A percentile compares a stretch with the other conserved stretches of the same genome.
Conservation (phyloP, 768 basidiomycete species). For the Cystoderma amianthinum region DNA sequence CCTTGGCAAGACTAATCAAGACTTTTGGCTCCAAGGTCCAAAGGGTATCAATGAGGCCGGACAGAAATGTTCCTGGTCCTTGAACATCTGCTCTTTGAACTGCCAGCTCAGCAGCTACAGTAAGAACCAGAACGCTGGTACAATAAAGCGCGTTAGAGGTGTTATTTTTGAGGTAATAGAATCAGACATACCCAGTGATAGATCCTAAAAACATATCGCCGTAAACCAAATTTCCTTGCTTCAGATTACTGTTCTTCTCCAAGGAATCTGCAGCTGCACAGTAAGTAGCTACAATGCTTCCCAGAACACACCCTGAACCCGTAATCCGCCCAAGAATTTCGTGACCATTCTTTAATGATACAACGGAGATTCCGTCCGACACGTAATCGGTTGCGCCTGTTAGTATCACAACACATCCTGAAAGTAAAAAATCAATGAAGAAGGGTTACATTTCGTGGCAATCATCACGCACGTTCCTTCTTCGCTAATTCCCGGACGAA, state of each 20-base stretch:
- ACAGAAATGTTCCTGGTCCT: conserved; percentile 61
- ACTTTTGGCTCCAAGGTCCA: conserved; percentile 26
- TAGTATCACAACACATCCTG: conserved; percentile 76
- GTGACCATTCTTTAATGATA: conserved; percentile 73
- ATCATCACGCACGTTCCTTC: conserved; percentile 55
- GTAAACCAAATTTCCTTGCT: conserved; percentile 43
- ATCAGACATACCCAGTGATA: conserved; percentile 63
- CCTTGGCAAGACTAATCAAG: conserved; percentile 21
- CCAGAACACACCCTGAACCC: conserved; percentile 84
- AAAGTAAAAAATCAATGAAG: neutral
- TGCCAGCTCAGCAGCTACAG: conserved; percentile 57
- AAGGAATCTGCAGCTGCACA: conserved; percentile 53
- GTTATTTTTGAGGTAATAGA: neutral
- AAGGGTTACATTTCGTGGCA: conserved; percentile 1
- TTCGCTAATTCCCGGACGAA: conserved; percentile 68
- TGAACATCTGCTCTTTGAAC: conserved; percentile 38
- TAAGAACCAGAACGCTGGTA: conserved; percentile 48
- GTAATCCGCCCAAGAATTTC: conserved; percentile 73
- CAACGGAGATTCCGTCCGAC: conserved; percentile 68
- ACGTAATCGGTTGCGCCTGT: conserved; percentile 80
- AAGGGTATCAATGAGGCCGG: conserved; percentile 56
- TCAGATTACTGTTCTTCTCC: conserved; percentile 16
- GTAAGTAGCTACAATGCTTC: conserved; percentile 72
- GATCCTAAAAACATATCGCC: conserved; percentile 78
- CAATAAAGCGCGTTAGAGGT: conserved; percentile 1